phyloP scores from a whole-genome alignment of 2,329 filamentous ascomycete genomes.

The Paraphaeosphaeria minitans region DNA sequence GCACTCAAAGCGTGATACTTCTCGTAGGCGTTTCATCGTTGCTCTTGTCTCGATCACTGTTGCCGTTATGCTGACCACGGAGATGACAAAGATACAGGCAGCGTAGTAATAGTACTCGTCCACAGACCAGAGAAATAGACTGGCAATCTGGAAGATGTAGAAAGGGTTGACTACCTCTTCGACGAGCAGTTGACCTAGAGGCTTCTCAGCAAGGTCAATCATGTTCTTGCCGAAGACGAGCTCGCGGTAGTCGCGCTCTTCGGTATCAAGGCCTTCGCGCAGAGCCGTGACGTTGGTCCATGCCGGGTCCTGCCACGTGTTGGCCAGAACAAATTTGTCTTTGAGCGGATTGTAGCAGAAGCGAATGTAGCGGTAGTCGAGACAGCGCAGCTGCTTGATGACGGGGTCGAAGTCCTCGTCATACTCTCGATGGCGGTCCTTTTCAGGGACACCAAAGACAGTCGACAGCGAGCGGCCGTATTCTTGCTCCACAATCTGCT shows the following conservation, averaged over 20 bases:
- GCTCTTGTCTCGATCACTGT: conserved; percentile 89
- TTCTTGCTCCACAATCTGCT: conserved; percentile 65
- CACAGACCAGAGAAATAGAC: conserved; percentile 89
- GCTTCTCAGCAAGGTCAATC: conserved; percentile 93
- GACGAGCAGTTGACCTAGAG: conserved; percentile 77
- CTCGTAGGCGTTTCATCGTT: conserved; percentile 87
- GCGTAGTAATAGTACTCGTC: conserved; percentile 99
- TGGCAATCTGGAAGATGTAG: conserved; percentile 97
- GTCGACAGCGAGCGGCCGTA: conserved; percentile 69
- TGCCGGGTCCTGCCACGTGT: conserved; percentile 89
- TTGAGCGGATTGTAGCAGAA: conserved; percentile 89
- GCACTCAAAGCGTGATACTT: conserved; percentile 94
- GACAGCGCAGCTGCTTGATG: conserved; percentile 72
- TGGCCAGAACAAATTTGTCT: conserved; percentile 85
- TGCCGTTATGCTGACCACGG: conserved; percentile 85
- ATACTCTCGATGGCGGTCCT: conserved; percentile 69
- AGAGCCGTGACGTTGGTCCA: conserved; percentile 82
- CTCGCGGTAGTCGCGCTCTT: conserved; percentile 83
- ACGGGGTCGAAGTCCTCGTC: conserved; percentile 77
- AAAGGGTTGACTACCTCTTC: conserved; percentile 98
- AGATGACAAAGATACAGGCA: conserved; percentile 91
- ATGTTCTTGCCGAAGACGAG: conserved; percentile 87
- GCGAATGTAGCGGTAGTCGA: conserved; percentile 93
- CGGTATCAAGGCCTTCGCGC: conserved; percentile 80
- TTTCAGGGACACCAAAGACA: conserved; percentile 71